phyloP scores from a whole-genome alignment of 345 rosid genomes.

The Pugionium dolabratum region DNA sequence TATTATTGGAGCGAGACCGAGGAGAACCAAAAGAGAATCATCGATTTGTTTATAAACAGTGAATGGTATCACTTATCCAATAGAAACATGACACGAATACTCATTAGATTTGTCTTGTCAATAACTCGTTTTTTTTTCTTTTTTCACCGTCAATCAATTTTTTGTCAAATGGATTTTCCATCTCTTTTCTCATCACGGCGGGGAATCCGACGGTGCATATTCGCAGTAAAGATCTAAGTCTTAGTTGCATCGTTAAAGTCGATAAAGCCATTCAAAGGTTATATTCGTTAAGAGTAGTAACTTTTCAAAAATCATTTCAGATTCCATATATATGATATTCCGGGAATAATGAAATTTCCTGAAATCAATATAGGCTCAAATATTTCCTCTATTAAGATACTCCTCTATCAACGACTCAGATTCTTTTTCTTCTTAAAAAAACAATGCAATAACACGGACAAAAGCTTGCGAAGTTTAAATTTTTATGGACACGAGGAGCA shows the following conservation, averaged over 20 bases:
- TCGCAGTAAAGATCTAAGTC: slow-evolving; percentile 21
- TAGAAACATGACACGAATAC: neutral
- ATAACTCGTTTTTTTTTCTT: neutral
- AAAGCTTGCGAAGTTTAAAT: slow-evolving; percentile 1
- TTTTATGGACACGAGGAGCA: slow-evolving; percentile 28
- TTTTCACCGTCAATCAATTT: no score
- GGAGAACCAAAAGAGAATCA: neutral
- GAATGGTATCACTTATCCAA: slow-evolving; percentile 5
- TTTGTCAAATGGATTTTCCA: slow-evolving; percentile 12
- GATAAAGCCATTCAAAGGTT: no score
- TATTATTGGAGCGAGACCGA: slow-evolving; percentile 24
- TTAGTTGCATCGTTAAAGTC: no score
- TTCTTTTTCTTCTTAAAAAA: slow-evolving; percentile 23
- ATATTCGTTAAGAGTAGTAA: no score
- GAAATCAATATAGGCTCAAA: slow-evolving; percentile 18
- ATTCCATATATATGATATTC: neutral
- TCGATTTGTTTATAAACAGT: slow-evolving; percentile 17
- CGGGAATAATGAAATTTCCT: neutral
- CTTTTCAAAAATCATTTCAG: no score
- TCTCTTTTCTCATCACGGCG: slow-evolving; percentile 18
- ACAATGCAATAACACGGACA: slow-evolving; percentile 24
- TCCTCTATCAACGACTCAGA: slow-evolving; percentile 21
- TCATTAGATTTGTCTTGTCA: slow-evolving; percentile 6
- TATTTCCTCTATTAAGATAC: slow-evolving; percentile 14
- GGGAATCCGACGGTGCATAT: slow-evolving; percentile 34